Conservation (phyloP, 345 rosid genomes). For the Populus simonii region DNA sequence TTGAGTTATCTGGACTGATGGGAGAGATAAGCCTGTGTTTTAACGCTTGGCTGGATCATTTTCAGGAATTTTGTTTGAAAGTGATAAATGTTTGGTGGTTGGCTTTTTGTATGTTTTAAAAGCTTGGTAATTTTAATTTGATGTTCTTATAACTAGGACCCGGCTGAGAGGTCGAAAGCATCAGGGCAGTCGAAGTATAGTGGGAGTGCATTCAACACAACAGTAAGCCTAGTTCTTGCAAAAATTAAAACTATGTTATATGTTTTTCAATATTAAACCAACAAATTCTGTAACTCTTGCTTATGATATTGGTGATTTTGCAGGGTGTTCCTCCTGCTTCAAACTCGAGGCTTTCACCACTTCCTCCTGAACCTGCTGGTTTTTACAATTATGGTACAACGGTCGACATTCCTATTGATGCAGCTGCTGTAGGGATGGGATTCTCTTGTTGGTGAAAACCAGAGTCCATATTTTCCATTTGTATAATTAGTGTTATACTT, state of each 20-base stretch:
- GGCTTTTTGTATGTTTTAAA: not conserved
- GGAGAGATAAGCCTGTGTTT: not conserved
- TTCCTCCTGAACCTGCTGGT: constrained; percentile 35
- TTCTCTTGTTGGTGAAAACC: constrained; percentile 5
- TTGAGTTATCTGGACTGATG: not conserved
- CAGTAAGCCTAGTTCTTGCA: constrained; percentile 38
- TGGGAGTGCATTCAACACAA: constrained; percentile 49
- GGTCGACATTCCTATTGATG: constrained; percentile 35
- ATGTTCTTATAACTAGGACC: constrained; percentile 36
- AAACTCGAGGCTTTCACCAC: constrained; percentile 33
- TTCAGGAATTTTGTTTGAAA: not conserved
- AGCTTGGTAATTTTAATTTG: not conserved
- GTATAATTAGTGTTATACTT: not conserved
- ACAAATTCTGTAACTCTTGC: not conserved
- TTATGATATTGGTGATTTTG: not conserved
- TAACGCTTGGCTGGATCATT: not conserved
- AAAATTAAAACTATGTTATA: not conserved
- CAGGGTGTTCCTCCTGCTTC: constrained; percentile 30
- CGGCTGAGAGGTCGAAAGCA: constrained; percentile 44
- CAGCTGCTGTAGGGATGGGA: constrained; percentile 11
- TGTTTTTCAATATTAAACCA: not conserved
- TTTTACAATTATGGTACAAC: constrained; percentile 30
- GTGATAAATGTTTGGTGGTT: not conserved
- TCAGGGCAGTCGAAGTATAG: constrained; percentile 42
- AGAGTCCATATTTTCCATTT: not conserved